Evolutionary conservation across 768 basidiomycete species (phyloP), one percentile per base, ranked within the genome.

Genomic region (Suillus tomentosus): DNA sequence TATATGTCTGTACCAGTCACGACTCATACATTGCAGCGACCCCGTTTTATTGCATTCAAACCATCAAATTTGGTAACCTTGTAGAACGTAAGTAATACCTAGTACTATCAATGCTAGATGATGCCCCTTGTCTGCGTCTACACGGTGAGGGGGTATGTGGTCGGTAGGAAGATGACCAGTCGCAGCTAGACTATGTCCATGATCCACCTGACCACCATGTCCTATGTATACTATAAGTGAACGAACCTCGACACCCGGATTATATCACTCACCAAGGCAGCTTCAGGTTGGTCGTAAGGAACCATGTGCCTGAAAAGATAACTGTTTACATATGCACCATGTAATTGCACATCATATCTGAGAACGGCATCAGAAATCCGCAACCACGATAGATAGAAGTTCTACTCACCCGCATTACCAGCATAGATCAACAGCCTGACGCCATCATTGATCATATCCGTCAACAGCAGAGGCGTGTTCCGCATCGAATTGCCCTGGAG

Each of bases 331-430:
- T 6, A 48, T 7, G 6, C 66, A 86, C 90, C 31, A 91, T 84
- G 70, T 83, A 91, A 77, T 95, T 95, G 81, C 94, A 96, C 90
- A 93, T 90, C 81, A 88, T 86, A 75, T 95, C 94, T 83, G 57
- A 64, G 45, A 37, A 65, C 34, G 40, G 67, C 47, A 69, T 71
- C 67, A 67, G 72, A 17, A 37, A 60, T 1, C 37, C 43, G n/a
- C 34, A 47, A 5, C 48, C 34, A 65, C 27, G 3, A 3, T 27
- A 22, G 47, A 67, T 24, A 36, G 3, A 64, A 62, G 2, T 10
- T 27, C 27, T 17, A 36, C 85, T 66, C 68, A 89, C 90, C 81
- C 70, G 92, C 91, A 67, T 91, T 89, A 22, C 92, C 95, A 64
- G 95, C 94, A 72, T 97, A 99, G 50, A 98, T 87, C 37, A 98